phyloP scores from a whole-genome alignment of 2,329 filamentous ascomycete genomes.

The Talaromyces sp. region DNA sequence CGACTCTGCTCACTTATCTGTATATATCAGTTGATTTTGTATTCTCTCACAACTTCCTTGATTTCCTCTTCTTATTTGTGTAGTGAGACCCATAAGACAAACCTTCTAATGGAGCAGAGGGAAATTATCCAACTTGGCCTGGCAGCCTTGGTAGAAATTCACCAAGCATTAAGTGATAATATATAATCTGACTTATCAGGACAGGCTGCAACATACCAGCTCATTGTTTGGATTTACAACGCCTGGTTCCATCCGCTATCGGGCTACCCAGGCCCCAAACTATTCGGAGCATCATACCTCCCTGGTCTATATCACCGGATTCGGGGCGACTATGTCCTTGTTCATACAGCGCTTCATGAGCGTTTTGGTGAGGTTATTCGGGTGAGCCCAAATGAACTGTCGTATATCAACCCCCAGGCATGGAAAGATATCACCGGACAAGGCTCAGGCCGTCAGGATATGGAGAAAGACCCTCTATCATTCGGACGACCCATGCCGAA shows the following conservation, averaged over 20 bases:
- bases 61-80: not conserved
- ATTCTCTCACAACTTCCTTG: not conserved
- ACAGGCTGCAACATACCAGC: not conserved
- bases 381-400: conserved; percentile 7
- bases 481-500: not conserved
- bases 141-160: not conserved
- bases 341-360: not conserved
- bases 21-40: not conserved
- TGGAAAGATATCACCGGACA: conserved; percentile 2
- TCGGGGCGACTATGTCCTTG: not conserved
- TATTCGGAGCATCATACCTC: not conserved
- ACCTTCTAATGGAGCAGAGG: not conserved
- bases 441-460: not conserved
- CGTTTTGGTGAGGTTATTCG: conserved; percentile 3
- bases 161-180: not conserved
- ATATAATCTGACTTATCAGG: not conserved
- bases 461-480: not conserved
- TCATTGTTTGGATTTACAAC: not conserved
- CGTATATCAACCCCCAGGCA: conserved; percentile 6
- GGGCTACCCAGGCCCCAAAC: not conserved
- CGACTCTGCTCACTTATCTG: not conserved
- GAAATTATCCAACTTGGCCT: not conserved
- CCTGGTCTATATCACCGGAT: not conserved
- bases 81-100: not conserved
- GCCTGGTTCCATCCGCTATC: not conserved